Percentiles rank a stretch among this genome's conserved stretches.
Conservation (phyloP, 352 stramenopile species). For the Plasmopara halstedii region DNA sequence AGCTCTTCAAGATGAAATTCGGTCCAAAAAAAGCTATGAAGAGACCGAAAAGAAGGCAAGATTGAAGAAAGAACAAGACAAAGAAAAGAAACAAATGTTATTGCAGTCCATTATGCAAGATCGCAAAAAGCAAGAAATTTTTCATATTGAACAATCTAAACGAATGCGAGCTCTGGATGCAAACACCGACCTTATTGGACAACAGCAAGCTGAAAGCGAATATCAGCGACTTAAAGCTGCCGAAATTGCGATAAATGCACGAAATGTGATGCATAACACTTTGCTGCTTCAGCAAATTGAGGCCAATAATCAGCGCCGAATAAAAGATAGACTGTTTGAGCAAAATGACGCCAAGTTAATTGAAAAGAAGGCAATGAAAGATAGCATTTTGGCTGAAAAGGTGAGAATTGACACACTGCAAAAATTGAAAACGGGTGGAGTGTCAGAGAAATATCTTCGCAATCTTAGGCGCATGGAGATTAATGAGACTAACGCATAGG, state of each 20-base stretch:
- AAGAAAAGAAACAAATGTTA: conserved; percentile 29
- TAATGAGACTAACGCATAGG: conserved; percentile 56
- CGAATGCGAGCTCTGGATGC: conserved; percentile 29
- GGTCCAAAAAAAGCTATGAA: conserved; percentile 68
- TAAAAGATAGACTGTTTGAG: conserved; percentile 58
- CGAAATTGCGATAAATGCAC: conserved; percentile 25
- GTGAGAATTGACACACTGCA: conserved; percentile 53
- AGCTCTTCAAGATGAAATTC: conserved; percentile 54
- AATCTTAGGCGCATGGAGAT: conserved; percentile 58
- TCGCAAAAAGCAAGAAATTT: conserved; percentile 48
- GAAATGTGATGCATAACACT: conserved; percentile 28
- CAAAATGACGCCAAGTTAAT: conserved; percentile 61
- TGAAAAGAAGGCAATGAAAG: conserved; percentile 66
- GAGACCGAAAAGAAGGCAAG: conserved; percentile 48
- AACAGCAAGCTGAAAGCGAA: conserved; percentile 36
- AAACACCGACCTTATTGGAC: conserved; percentile 37
- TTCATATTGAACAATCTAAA: conserved; percentile 36
- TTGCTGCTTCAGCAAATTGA: conserved; percentile 48
- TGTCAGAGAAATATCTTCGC: conserved; percentile 59
- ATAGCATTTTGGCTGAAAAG: conserved; percentile 73
- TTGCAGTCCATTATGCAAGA: conserved; percentile 46
- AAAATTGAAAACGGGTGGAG: conserved; percentile 52
- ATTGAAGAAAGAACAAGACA: conserved; percentile 43
- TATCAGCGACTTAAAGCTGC: conserved; percentile 29
- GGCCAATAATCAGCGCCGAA: conserved; percentile 36